Evolutionary conservation across 305 asterid genomes (phyloP), one percentile per base, ranked within the genome.

Genomic region (Rubia peregrina): DNA sequence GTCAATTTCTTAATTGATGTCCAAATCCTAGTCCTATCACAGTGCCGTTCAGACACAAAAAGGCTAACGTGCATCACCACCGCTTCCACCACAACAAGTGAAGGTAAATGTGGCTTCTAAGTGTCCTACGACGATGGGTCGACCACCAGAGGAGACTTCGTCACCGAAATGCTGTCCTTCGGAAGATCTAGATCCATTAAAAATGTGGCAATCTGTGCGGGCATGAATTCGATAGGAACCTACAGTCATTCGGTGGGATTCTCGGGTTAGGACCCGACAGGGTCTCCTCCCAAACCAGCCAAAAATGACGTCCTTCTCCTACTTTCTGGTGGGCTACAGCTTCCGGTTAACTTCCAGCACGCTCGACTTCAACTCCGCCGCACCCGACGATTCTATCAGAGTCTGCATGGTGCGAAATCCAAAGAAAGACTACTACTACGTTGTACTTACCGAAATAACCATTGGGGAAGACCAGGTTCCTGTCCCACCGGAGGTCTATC

Each of bases 281-380:
- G 0, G 33, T 89, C 26, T 84, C 96, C 65, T 92, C 0, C 84
- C 92, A 4, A 83, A 90, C 0, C 96, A 92, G 51, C 84, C 89
- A 65, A 83, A 77, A 72, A 94, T 96, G 17, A 67, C 84, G 16
- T 88, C 96, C 14, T 90, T 92, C 17, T 91, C 96, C 0, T 90
- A 92, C 78, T 92, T 96, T 48, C 51, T 92, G 0, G 96, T 91
- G 43, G 74, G 88, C 68, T 84, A 90, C 3, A 92, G 88, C 76
- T 87, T 94, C 4, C 30, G 66, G 33, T 49, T 88, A 0, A 64
- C 88, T 9, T 88, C 96, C 16, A 4, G 36, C 36, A 89, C 98
- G 3, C 84, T 92, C 2, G 96, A 92, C 24, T 90, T 92, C 74
- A 88, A 90, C 78, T 77, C 94, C 0, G 77, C 85, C 7, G 82